phyloP scores from a whole-genome alignment of 495 filamentous ascomycete genomes.

The Pseudotulostoma volvatum region DNA sequence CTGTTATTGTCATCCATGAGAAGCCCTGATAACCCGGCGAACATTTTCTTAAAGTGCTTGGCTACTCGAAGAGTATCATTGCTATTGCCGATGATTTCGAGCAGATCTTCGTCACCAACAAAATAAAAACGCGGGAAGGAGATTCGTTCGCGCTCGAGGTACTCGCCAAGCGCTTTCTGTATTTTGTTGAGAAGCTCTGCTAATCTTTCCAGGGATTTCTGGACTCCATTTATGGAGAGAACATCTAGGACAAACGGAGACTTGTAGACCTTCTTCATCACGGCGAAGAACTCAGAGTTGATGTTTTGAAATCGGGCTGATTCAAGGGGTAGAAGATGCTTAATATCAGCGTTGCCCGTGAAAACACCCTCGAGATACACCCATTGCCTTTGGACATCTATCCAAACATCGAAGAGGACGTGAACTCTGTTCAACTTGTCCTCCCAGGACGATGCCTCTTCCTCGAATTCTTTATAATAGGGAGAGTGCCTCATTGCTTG shows the following conservation, averaged over 20 bases:
- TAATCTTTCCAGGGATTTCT: conserved; percentile 86
- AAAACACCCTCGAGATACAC: conserved; percentile 98
- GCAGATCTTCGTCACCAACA: conserved; percentile 91
- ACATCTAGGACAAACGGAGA: conserved; percentile 89
- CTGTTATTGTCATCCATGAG: conserved; percentile 78
- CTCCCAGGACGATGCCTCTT: conserved; percentile 91
- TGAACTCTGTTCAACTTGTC: conserved; percentile 96
- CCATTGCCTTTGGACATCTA: conserved; percentile 98
- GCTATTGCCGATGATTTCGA: conserved; percentile 99
- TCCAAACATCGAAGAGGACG: conserved; percentile 97
- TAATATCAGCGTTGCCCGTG: conserved; percentile 96
- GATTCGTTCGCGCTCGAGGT: conserved; percentile 89
- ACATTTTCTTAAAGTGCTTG: conserved; percentile 99
- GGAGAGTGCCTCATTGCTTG: conserved; percentile 98
- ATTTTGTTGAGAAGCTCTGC: conserved; percentile 97
- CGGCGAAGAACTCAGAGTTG: conserved; percentile 90
- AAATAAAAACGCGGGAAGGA: conserved; percentile 99
- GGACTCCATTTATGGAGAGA: conserved; percentile 82
- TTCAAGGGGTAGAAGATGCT: conserved; percentile 89
- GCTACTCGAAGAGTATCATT: conserved; percentile 90
- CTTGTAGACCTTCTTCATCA: conserved; percentile 98
- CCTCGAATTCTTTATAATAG: conserved; percentile 97
- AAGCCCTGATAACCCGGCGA: conserved; percentile 81
- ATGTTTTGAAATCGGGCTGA: conserved; percentile 96
- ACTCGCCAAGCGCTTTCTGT: conserved; percentile 96